phyloP scores from a whole-genome alignment of 2,329 filamentous ascomycete species.

The Rutstroemia sp. region DNA sequence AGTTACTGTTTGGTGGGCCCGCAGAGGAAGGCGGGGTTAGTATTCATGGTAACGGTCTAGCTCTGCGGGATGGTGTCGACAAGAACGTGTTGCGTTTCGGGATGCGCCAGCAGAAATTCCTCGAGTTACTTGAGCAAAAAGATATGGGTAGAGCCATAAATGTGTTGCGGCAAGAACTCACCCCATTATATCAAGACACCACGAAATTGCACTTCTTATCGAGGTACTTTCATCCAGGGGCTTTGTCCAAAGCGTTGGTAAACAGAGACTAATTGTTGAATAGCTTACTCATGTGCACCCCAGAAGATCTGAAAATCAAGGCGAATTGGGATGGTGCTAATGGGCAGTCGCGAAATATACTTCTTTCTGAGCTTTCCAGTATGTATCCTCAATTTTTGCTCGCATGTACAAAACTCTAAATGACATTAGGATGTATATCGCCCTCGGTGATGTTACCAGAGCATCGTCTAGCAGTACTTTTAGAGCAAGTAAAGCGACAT shows the following conservation, averaged over 20 bases:
- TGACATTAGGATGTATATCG: constrained; percentile 68
- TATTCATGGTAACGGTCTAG: constrained; percentile 50
- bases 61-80: constrained; percentile 69
- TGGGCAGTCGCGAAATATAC: constrained; percentile 62
- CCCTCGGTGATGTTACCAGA: constrained; percentile 96
- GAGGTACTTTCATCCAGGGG: constrained; percentile 38
- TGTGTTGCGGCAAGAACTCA: constrained; percentile 83
- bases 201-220: constrained; percentile 75
- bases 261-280: constrained; percentile 7
- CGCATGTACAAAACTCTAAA: constrained; percentile 18
- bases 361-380: constrained; percentile 83
- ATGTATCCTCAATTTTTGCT: constrained; percentile 30
- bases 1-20: constrained; percentile 55
- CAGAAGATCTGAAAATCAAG: constrained; percentile 67
- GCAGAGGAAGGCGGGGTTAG: constrained; percentile 38
- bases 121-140: constrained; percentile 76
- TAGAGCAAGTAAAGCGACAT: constrained; percentile 75
- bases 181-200: constrained; percentile 74
- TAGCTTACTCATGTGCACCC: constrained; percentile 83
- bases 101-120: constrained; percentile 87
- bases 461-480: constrained; percentile 71
- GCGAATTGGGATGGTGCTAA: constrained; percentile 80
- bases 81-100: constrained; percentile 76
- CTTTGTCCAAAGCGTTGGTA: neutral
- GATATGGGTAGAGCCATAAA: constrained; percentile 67